These are phyloP conservation scores for Didymella segeticola DNA, from an alignment of 2,329 filamentous ascomycete genomes.

Conservation along the genomic window DNA sequence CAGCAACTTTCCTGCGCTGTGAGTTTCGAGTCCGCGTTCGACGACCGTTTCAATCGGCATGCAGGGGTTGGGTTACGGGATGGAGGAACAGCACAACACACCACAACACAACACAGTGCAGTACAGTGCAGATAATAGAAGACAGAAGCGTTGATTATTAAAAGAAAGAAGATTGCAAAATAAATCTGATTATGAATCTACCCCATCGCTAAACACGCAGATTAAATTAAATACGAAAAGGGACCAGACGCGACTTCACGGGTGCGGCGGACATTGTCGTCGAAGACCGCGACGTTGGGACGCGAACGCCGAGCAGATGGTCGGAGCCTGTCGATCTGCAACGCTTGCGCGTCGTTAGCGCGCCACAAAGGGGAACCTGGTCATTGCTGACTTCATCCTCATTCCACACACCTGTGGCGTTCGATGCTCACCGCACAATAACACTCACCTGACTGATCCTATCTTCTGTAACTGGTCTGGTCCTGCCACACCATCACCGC, in stretches of 20 bases:
- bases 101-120: no score
- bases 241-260: not conserved
- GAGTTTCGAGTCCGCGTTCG: conserved; percentile 27
- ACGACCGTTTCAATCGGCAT: conserved; percentile 17
- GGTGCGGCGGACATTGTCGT: not conserved
- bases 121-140: no score
- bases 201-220: no score
- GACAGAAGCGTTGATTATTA: no score
- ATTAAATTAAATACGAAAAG: not conserved
- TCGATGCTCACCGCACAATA: not conserved
- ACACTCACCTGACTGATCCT: not conserved
- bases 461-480: no score
- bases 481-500: not conserved
- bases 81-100: no score
- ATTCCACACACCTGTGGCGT: not conserved
- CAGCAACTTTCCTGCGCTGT: conserved; percentile 18
- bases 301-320: conserved; percentile 5
- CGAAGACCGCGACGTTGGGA: conserved; percentile 4
- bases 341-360: conserved; percentile 12
- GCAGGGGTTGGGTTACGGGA: not conserved
- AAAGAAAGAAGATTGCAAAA: not conserved
- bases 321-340: conserved; percentile 13
- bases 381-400: no score
- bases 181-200: not conserved
- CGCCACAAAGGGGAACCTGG: conserved; percentile 13